These are phyloP conservation scores for Carex cristatella DNA, from an alignment of 176 grass and related monocot species.

Conservation along the genomic window DNA sequence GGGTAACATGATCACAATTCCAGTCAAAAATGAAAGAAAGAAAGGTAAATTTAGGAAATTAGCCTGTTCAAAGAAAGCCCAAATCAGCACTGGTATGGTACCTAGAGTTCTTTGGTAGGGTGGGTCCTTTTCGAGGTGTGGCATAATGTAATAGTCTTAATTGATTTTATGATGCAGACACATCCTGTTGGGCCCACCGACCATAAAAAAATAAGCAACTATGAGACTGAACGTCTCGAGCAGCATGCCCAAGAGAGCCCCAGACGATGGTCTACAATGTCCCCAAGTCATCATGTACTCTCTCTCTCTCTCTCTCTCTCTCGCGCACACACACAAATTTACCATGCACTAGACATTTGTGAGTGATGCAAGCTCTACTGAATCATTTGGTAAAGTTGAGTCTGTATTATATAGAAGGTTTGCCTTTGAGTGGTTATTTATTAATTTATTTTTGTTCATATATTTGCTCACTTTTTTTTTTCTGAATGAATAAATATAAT, in stretches of 20 bases:
- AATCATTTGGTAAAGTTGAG: not conserved
- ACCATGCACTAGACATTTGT: not conserved
- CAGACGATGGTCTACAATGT: slow-evolving; percentile 30
- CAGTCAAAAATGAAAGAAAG: not conserved
- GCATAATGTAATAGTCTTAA: slow-evolving; percentile 4
- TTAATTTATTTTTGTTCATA: not conserved
- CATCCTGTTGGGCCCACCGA: slow-evolving; percentile 24
- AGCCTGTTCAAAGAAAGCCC: not conserved
- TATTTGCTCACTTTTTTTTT: not conserved
- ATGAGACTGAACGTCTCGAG: slow-evolving; percentile 44
- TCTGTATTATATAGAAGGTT: not conserved
- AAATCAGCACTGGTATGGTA: not conserved
- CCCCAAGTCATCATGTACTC: slow-evolving; percentile 54
- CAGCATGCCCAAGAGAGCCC: slow-evolving; percentile 35
- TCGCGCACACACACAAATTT: not conserved
- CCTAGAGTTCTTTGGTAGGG: not conserved
- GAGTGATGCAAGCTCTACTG: not conserved
- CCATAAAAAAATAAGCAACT: slow-evolving; percentile 26
- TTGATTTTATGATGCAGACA: slow-evolving; percentile 28
- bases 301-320: not conserved
- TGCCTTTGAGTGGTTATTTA: not conserved
- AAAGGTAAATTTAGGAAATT: not conserved
- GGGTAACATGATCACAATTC: not conserved
- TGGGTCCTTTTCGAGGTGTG: slow-evolving; percentile 5
- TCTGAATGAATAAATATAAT: not conserved